Evolutionary conservation across 192 early-diverging fungal species (phyloP), one percentile per base, ranked within the genome.

Genomic region (Tieghemiomyces parasiticus): DNA sequence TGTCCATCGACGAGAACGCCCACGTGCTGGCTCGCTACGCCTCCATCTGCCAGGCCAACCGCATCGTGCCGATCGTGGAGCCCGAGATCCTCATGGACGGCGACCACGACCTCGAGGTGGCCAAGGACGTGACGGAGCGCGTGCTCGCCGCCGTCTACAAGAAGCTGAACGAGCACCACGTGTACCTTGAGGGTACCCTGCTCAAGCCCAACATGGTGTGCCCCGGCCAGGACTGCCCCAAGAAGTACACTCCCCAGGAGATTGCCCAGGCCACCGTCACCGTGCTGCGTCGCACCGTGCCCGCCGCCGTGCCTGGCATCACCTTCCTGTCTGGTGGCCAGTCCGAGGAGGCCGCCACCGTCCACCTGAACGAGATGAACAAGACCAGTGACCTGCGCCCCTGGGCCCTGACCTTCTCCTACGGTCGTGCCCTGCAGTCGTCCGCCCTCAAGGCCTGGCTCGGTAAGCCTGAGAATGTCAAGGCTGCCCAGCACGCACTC

Each of bases 61-160:
- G 65, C 33, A 69, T 73, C 64, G 71, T 73, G 34, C 71, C 71
- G 20, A 73, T 73, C 42, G 71, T 73, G 46, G 71, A 73, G 63
- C 71, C 71, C 50, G 71, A 73, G 54, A 70, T 73, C 31, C 61
- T 73, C 34, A 73, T 73, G 71, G 71, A 73, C 56, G 71, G 71
- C 31, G 65, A 63, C 61, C 71, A 73, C 66, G 68, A 73, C 62
- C 46, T 73, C 31, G 68, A 66, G 44, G 33, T 50, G 35, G 66
- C 71, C 47, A 59, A 65, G 26, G 58, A 64, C 20, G 71, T 62
- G 35, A 73, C 71, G 56, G 62, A 67, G 47, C 59, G 71, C 32
- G 71, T 73, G 30, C 60, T 73, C 30, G 65, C 67, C 59, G 55
- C 61, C 48, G 65, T 67, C 33, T 73, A 68, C 61, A 65, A 66